These are phyloP conservation scores for Rugonectria rugulosa DNA, from an alignment of 2,329 filamentous ascomycete genomes.

Conservation along the genomic window DNA sequence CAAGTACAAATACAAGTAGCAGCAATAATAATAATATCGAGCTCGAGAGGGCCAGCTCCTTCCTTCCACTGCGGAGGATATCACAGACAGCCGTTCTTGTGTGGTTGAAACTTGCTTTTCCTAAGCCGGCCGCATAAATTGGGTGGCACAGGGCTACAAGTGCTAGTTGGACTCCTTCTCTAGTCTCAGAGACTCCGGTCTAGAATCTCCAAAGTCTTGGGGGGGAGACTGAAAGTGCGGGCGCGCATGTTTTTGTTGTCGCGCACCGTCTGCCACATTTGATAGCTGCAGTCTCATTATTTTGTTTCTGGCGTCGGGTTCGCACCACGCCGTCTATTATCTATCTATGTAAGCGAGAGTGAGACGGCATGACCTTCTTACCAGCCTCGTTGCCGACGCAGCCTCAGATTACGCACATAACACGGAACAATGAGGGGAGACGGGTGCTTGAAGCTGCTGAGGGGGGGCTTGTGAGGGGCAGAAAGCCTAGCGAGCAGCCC, in stretches of 20 bases:
- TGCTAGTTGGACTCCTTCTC: conserved; percentile 1
- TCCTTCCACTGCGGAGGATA: neutral
- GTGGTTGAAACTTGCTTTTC: neutral
- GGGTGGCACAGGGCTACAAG: conserved; percentile 1
- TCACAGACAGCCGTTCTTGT: neutral
- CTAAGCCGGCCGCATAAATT: conserved; percentile 9
- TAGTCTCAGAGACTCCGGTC: conserved; percentile 1
- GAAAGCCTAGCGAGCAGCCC: conserved; percentile 1
- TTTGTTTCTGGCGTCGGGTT: neutral
- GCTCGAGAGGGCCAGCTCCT: no score
- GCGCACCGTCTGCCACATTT: neutral
- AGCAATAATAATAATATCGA: no score
- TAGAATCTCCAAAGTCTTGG: neutral
- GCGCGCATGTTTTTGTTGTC: conserved; percentile 3
- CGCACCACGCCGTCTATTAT: neutral
- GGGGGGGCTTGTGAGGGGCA: neutral
- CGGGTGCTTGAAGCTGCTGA: neutral
- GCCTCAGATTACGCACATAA: conserved; percentile 1
- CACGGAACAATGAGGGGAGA: neutral
- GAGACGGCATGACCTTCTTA: neutral
- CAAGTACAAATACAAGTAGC: no score
- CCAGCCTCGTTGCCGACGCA: conserved; percentile 9
- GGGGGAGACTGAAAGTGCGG: neutral
- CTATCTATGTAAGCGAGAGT: neutral
- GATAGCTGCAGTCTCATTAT: conserved; percentile 10